Conservation (phyloP, 768 basidiomycete species). For the Sarcodon aspratus region DNA sequence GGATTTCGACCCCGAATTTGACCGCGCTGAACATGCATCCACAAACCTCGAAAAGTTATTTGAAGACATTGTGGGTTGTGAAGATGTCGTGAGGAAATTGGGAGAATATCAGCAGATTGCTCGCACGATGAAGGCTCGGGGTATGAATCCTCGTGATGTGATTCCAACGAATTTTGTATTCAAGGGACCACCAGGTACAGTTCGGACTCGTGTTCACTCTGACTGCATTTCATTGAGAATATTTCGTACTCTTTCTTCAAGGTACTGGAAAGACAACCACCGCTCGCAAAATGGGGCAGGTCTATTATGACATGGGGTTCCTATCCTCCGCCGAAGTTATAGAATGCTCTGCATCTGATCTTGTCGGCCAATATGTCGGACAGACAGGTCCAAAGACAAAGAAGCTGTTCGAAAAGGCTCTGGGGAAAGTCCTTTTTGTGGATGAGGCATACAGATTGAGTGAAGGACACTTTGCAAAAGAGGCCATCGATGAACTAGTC, state of each 20-base stretch:
- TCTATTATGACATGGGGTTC: constrained; percentile 55
- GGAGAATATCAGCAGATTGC: constrained; percentile 42
- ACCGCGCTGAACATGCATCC: constrained; percentile 35
- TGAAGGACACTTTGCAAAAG: constrained; percentile 53
- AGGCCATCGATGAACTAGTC: constrained; percentile 65
- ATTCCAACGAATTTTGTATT: constrained; percentile 60
- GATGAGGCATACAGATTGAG: constrained; percentile 61
- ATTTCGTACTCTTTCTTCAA: constrained; percentile 8
- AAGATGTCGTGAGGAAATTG: constrained; percentile 38
- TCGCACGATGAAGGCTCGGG: constrained; percentile 24
- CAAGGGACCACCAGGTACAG: constrained; percentile 57
- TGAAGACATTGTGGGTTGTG: constrained; percentile 51
- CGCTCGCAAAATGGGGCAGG: constrained; percentile 49
- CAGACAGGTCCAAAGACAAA: constrained; percentile 61
- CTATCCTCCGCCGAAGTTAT: constrained; percentile 38
- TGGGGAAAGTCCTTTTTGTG: constrained; percentile 59
- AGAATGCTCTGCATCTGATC: constrained; percentile 60
- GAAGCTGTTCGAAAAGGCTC: constrained; percentile 48
- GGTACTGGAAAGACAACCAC: constrained; percentile 58
- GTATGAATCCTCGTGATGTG: constrained; percentile 32
- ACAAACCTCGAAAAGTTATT: constrained; percentile 45
- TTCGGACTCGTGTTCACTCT: constrained; percentile 6
- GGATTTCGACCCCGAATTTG: constrained; percentile 56
- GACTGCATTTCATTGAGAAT: not conserved
- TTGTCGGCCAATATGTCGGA: constrained; percentile 60